Evolutionary conservation across 2,329 filamentous ascomycete species (phyloP).

Genomic region (Lachnellula hyalina): DNA sequence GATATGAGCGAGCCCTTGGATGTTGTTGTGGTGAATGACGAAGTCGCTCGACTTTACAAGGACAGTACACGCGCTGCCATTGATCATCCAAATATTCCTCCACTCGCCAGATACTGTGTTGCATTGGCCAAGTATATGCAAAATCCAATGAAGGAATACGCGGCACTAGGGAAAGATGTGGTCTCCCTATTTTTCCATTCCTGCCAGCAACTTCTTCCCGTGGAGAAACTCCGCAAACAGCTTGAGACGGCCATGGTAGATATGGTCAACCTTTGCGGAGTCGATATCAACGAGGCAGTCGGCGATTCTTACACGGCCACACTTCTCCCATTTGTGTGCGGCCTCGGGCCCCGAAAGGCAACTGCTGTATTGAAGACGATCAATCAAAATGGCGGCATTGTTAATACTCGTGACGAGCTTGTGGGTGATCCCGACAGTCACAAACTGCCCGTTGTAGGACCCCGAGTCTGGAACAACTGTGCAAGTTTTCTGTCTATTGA

Average conservation of each 20-base stretch:
- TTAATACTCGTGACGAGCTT: conserved; percentile 79
- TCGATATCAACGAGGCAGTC: conserved; percentile 91
- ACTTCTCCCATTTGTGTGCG: conserved; percentile 83
- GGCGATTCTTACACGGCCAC: conserved; percentile 77
- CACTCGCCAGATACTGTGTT: conserved; percentile 83
- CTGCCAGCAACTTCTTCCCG: conserved; percentile 80
- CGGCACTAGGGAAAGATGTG: conserved; percentile 83
- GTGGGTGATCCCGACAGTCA: conserved; percentile 81
- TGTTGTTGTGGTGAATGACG: conserved; percentile 88
- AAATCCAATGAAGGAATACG: conserved; percentile 94
- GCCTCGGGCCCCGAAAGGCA: conserved; percentile 87
- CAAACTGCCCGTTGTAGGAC: conserved; percentile 73
- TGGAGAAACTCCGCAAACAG: conserved; percentile 79
- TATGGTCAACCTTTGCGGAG: conserved; percentile 94
- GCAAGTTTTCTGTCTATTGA: conserved; percentile 91
- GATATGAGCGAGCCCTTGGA: conserved; percentile 76
- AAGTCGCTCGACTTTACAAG: conserved; percentile 94
- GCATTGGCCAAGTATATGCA: conserved; percentile 88
- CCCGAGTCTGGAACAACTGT: conserved; percentile 92
- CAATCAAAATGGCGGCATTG: conserved; percentile 81
- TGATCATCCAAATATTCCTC: conserved; percentile 76
- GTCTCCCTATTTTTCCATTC: conserved; percentile 82
- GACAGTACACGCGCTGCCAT: conserved; percentile 72
- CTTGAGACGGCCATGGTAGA: conserved; percentile 97
- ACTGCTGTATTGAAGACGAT: conserved; percentile 82